Evolutionary conservation across 1,139 yeast species (phyloP).

Genomic region (Zhuliangozyma blackwelliae): DNA sequence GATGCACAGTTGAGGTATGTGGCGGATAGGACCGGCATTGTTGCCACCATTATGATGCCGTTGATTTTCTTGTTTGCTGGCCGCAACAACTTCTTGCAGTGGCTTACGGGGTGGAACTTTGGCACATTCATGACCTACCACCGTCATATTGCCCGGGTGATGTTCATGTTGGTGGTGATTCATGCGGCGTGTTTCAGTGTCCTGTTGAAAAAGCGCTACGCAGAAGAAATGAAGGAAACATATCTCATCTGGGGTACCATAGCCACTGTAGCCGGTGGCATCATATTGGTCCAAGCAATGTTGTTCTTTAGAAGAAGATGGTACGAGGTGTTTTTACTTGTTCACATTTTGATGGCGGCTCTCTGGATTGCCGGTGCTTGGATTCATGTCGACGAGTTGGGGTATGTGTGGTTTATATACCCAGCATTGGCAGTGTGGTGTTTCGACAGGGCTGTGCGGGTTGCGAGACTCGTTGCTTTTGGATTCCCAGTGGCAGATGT

Average conservation of each 20-base stretch:
- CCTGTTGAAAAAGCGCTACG: slow-evolving; percentile 11
- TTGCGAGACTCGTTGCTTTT: slow-evolving; percentile 28
- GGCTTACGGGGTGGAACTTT: slow-evolving; percentile 38
- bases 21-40: slow-evolving; percentile 32
- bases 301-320: slow-evolving; percentile 35
- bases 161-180: slow-evolving; percentile 22
- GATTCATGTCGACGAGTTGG: slow-evolving; percentile 37
- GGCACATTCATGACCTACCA: slow-evolving; percentile 34
- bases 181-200: slow-evolving; percentile 40
- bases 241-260: slow-evolving; percentile 30
- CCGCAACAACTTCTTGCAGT: slow-evolving; percentile 38
- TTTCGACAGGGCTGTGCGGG: slow-evolving; percentile 38
- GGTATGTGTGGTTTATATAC: slow-evolving; percentile 36
- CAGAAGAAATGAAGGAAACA: slow-evolving; percentile 12
- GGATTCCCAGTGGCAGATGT: slow-evolving; percentile 39
- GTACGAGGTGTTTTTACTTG: slow-evolving; percentile 40
- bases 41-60: slow-evolving; percentile 29
- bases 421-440: slow-evolving; percentile 42
- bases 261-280: slow-evolving; percentile 29
- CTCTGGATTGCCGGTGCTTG: slow-evolving; percentile 40
- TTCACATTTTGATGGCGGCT: slow-evolving; percentile 40
- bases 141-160: slow-evolving; percentile 35
- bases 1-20: slow-evolving; percentile 23
- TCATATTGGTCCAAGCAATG: slow-evolving; percentile 36
- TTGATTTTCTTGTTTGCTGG: slow-evolving; percentile 38